These are phyloP conservation scores for Trypanosoma cruzi DNA, from an alignment of 208 protist species.

Conservation along the genomic window DNA sequence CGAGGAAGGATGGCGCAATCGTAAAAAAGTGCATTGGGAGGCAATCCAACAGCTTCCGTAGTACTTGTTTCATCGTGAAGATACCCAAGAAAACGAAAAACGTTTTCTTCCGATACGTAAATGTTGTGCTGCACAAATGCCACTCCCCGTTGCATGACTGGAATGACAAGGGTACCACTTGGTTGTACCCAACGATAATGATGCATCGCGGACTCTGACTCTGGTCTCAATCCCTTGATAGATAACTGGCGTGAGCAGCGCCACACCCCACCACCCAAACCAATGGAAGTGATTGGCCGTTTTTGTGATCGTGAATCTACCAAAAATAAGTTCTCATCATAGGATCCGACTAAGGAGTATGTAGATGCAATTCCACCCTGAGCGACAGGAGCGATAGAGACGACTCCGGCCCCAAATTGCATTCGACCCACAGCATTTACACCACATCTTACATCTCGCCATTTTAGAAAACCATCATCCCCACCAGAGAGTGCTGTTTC, in stretches of 20 bases:
- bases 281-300: conserved; percentile 42
- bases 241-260: conserved; percentile 59
- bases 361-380: conserved; percentile 32
- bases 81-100: conserved; percentile 40
- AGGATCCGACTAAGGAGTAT: conserved; percentile 74
- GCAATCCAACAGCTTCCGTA: conserved; percentile 11
- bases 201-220: conserved; percentile 6
- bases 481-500: conserved; percentile 65
- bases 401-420: conserved; percentile 76
- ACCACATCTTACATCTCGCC: conserved; percentile 53
- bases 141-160: conserved; percentile 88
- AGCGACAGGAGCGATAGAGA: conserved; percentile 68
- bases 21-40: conserved; percentile 65
- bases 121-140: conserved; percentile 68
- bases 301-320: conserved; percentile 58
- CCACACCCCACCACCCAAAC: conserved; percentile 84
- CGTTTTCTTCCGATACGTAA: conserved; percentile 24
- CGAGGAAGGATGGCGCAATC: conserved; percentile 60
- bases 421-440: conserved; percentile 30
- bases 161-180: conserved; percentile 57
- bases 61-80: conserved; percentile 7
- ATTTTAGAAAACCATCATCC: conserved; percentile 74
- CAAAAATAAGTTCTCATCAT: conserved; percentile 79
- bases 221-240: not conserved
- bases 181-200: conserved; percentile 42